These are phyloP conservation scores for Henckelia pumila DNA, from an alignment of 257 asterid species.

Conservation along the genomic window DNA sequence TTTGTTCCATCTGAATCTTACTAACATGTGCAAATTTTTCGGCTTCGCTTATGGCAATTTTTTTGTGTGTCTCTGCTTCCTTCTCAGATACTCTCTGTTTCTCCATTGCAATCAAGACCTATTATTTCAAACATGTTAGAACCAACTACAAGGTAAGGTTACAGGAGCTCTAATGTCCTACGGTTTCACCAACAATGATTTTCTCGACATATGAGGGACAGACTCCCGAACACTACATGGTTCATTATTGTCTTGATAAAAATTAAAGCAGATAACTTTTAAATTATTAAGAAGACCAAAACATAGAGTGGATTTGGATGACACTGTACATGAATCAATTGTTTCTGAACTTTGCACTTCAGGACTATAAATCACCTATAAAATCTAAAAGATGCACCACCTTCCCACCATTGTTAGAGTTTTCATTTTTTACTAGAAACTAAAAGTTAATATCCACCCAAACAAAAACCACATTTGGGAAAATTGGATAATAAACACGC, in stretches of 20 bases:
- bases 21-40: constrained; percentile 89
- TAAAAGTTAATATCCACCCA: constrained; percentile 1
- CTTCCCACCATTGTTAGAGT: constrained; percentile 6
- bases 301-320: background rate
- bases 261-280: background rate
- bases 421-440: constrained; percentile 9
- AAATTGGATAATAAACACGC: constrained; percentile 5
- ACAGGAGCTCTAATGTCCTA: background rate
- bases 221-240: background rate
- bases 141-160: constrained; percentile 14
- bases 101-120: constrained; percentile 96
- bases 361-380: constrained; percentile 11
- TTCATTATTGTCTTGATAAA: background rate
- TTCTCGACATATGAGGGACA: constrained; percentile 9
- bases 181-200: background rate
- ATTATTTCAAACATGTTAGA: constrained; percentile 6
- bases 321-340: constrained; percentile 13
- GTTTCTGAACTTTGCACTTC: constrained; percentile 2
- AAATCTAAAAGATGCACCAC: constrained; percentile 12
- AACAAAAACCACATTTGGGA: constrained; percentile 2
- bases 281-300: background rate
- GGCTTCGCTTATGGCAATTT: constrained; percentile 95
- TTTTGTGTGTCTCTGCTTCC: constrained; percentile 95
- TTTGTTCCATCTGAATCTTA: constrained; percentile 92
- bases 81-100: constrained; percentile 89